Percentiles rank a stretch among this genome's conserved stretches.
Conservation (phyloP, 2,329 filamentous ascomycete species). For the Talaromyces sp. region DNA sequence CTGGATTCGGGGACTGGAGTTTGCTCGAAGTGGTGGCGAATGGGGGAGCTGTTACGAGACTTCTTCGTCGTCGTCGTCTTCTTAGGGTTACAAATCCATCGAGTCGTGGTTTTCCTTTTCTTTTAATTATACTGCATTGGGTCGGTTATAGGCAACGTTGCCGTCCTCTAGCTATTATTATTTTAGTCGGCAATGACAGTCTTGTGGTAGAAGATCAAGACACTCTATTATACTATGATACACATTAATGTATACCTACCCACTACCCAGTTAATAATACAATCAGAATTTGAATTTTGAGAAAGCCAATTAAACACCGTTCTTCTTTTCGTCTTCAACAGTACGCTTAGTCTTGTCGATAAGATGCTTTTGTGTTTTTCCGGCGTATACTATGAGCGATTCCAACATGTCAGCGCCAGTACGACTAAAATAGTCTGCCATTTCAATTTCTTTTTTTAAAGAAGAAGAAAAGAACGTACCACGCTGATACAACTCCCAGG, state of each 20-base stretch:
- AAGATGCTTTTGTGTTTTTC: conserved; percentile 11
- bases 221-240: neutral
- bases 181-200: neutral
- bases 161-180: neutral
- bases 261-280: too few relatives aligned
- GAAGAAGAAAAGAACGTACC: conserved; percentile 12
- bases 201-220: neutral
- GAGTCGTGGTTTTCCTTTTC: neutral
- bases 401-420: neutral
- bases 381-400: conserved; percentile 5
- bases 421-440: neutral
- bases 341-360: neutral
- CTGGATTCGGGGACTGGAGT: conserved; percentile 72
- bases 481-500: conserved; percentile 23
- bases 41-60: conserved; percentile 49
- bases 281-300: too few relatives aligned
- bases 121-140: neutral
- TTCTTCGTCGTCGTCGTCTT: too few relatives aligned
- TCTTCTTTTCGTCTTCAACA: neutral
- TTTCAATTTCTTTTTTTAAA: neutral
- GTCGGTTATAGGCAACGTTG: neutral
- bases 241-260: neutral
- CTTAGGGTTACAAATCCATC: too few relatives aligned
- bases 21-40: conserved; percentile 65
- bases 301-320: too few relatives aligned